These are phyloP conservation scores for Saxophila tyrrhenica DNA, from an alignment of 495 filamentous ascomycete genomes.

Conservation along the genomic window DNA sequence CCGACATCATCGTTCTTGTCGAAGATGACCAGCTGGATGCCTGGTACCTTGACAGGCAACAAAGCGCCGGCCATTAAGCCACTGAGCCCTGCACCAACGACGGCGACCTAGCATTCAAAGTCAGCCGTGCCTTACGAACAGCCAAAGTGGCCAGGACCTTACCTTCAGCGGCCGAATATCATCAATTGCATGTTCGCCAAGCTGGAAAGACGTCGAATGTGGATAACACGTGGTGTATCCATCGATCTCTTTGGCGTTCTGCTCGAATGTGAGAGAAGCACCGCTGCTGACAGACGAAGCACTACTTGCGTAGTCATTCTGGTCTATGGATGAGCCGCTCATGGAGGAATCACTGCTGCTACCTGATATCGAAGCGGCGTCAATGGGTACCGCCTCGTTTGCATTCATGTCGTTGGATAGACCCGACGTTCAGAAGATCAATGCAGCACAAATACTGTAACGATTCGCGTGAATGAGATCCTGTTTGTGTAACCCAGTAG, in stretches of 20 bases:
- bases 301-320: background rate
- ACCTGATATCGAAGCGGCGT: too few relatives aligned
- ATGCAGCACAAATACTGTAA: too few relatives aligned
- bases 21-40: slow-evolving; percentile 41
- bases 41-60: slow-evolving; percentile 40
- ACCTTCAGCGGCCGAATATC: background rate
- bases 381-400: too few relatives aligned
- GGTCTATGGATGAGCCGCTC: background rate
- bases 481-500: too few relatives aligned
- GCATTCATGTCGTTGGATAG: too few relatives aligned
- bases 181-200: background rate
- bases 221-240: background rate
- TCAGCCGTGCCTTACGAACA: background rate
- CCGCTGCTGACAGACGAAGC: background rate
- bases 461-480: too few relatives aligned
- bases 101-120: slow-evolving; percentile 24
- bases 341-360: background rate
- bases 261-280: background rate
- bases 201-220: background rate
- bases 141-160: background rate
- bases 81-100: slow-evolving; percentile 42
- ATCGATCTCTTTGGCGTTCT: background rate
- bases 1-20: slow-evolving; percentile 47
- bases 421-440: too few relatives aligned
- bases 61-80: slow-evolving; percentile 41